Base-by-base conservation (phyloP, 116 monocot species). In the Zostera marina region DNA sequence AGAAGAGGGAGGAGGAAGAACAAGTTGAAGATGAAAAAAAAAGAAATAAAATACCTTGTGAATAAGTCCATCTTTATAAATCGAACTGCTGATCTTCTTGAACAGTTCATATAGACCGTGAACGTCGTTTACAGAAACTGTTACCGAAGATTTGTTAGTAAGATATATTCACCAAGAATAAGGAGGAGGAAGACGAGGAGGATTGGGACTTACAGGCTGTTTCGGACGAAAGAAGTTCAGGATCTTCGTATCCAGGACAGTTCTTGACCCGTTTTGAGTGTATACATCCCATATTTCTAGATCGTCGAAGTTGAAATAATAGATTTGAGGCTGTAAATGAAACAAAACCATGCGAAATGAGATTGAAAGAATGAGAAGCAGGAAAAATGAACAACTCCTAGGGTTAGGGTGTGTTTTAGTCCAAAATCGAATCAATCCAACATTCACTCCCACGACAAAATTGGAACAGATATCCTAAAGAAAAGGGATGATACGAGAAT, bases 41-140 rank as follows among this genome's bases (percentile, higher is more conserved):
- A 8, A 20, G 49, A 49, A 13, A 49, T 2, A 49, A 24, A 24
- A 38, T 76, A 87, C 94, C 94, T 85, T 96, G 66, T 96, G 94
- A 62, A 96, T 88, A 44, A 88, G 74, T 1, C 89, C 88, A 65
- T 96, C 89, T 65, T 88, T 88, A 47, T 78, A 63, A 59, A 88
- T 88, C n/a, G 80, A 77, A 61, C 65, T 55, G 58, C 88, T 88
- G 43, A 88, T 22, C 51, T 82, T 96, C 55, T 80, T 96, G 61
- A 78, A 94, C 8, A 94, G 74, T 46, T 88, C 94, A 45, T 88
- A 78, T 42, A 94, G 58, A 20, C 85, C 79, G 62, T 88, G 82
- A 32, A 94, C 88, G 48, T 94, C 94, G 70, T 67, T 78, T 38
- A 88, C 72, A 40, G 85, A 76, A 71, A 94, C 94, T 94, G 76